phyloP scores from a whole-genome alignment of 176 grass and related monocot genomes.

The Musa itinerans region DNA sequence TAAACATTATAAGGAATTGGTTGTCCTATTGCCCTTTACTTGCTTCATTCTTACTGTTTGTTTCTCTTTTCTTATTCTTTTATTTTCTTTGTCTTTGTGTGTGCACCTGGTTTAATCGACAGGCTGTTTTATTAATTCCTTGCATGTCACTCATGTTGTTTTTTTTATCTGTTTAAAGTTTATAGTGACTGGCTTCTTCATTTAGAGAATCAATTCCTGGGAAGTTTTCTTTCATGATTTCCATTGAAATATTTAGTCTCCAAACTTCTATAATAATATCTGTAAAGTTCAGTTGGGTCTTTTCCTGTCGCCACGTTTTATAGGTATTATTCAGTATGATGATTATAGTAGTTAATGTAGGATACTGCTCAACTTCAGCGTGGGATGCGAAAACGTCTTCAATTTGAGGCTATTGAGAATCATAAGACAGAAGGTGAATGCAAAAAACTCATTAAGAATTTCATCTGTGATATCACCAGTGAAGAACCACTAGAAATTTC shows the following conservation, averaged over 20 bases:
- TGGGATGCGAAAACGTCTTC: conserved; percentile 25
- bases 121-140: background rate
- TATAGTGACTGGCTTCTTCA: background rate
- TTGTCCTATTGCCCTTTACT: background rate
- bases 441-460: background rate
- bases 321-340: background rate
- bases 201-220: background rate
- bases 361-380: conserved; percentile 18
- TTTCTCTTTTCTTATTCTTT: too few species aligned
- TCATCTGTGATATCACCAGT: background rate
- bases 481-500: conserved; percentile 2
- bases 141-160: background rate
- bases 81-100: too few species aligned
- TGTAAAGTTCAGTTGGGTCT: background rate
- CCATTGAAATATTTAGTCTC: background rate
- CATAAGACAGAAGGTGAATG: background rate
- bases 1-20: too few species aligned
- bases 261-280: background rate
- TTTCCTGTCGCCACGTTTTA: background rate
- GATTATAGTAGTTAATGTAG: conserved; percentile 13
- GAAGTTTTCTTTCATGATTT: background rate
- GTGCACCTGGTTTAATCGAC: too few species aligned
- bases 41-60: background rate
- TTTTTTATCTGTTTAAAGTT: background rate
- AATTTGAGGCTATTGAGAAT: conserved; percentile 24